phyloP scores from a whole-genome alignment of 2,329 filamentous ascomycete species.

The Sarocladiaceae sp. region DNA sequence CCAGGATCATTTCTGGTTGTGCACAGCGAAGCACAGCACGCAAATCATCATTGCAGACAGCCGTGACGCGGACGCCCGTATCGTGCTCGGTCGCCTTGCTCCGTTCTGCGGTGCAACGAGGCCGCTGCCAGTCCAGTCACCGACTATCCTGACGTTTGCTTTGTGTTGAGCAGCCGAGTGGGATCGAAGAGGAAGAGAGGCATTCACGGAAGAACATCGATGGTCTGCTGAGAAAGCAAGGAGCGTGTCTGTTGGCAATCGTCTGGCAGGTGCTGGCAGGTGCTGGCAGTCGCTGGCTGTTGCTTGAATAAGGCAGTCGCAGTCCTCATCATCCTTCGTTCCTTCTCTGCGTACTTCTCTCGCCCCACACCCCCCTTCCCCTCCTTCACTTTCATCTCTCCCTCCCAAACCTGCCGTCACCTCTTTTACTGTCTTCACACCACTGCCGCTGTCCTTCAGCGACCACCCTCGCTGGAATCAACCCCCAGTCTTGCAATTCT shows the following conservation, averaged over 20 bases:
- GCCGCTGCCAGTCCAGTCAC: no score
- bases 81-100: no score
- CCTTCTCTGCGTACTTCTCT: conserved; percentile 1
- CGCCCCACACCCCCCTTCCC: conserved; percentile 1
- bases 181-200: background rate
- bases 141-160: no score
- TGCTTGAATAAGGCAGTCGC: background rate
- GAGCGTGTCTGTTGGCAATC: background rate
- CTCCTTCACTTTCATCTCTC: background rate
- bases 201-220: background rate
- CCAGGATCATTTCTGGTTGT: background rate
- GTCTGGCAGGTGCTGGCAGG: background rate
- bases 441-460: background rate
- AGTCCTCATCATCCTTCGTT: background rate
- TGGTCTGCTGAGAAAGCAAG: background rate
- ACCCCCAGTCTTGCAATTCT: conserved; percentile 1
- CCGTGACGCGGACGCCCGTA: no score
- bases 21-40: background rate
- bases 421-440: no score
- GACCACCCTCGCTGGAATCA: background rate
- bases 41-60: no score
- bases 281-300: background rate
- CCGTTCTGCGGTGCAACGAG: no score
- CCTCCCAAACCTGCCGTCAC: no score
- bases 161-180: no score